Evolutionary conservation across 1,139 yeast genomes (phyloP).

Genomic region (Kodamaea sp.): DNA sequence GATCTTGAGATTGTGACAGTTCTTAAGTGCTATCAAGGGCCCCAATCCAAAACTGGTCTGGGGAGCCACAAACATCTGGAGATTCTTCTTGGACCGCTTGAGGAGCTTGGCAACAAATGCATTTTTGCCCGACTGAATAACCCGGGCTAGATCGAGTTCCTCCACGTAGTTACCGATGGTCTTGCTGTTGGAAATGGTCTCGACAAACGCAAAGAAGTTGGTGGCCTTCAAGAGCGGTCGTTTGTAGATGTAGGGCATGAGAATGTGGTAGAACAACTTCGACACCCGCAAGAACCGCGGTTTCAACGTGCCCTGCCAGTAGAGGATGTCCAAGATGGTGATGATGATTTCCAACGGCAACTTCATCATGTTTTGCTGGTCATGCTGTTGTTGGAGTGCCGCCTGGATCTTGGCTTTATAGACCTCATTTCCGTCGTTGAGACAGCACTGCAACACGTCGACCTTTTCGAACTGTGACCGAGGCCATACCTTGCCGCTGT

Average conservation of each 20-base stretch:
- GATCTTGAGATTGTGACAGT: constrained; percentile 62
- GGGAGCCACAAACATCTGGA: constrained; percentile 80
- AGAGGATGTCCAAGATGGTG: constrained; percentile 48
- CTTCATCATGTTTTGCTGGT: constrained; percentile 25
- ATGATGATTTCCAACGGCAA: constrained; percentile 65
- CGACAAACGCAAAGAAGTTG: constrained; percentile 75
- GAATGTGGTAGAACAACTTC: constrained; percentile 58
- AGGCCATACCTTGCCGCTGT: constrained; percentile 41
- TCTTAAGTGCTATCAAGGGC: constrained; percentile 75
- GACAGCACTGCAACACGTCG: constrained; percentile 42
- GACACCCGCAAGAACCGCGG: constrained; percentile 62
- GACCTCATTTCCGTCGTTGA: constrained; percentile 20
- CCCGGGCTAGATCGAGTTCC: constrained; percentile 68
- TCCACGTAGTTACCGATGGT: constrained; percentile 46
- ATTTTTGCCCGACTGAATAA: constrained; percentile 91
- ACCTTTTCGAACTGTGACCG: constrained; percentile 47
- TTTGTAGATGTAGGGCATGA: constrained; percentile 63
- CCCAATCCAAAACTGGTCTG: constrained; percentile 94
- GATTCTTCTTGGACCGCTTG: constrained; percentile 65
- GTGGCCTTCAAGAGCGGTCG: constrained; percentile 63
- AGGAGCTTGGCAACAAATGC: constrained; percentile 82
- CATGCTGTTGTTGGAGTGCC: constrained; percentile 15
- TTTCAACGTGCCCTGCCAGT: constrained; percentile 34
- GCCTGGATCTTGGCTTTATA: constrained; percentile 19
- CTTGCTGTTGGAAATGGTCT: constrained; percentile 54